phyloP scores from a whole-genome alignment of 139 green algal species.

The Penium margaritaceum region DNA sequence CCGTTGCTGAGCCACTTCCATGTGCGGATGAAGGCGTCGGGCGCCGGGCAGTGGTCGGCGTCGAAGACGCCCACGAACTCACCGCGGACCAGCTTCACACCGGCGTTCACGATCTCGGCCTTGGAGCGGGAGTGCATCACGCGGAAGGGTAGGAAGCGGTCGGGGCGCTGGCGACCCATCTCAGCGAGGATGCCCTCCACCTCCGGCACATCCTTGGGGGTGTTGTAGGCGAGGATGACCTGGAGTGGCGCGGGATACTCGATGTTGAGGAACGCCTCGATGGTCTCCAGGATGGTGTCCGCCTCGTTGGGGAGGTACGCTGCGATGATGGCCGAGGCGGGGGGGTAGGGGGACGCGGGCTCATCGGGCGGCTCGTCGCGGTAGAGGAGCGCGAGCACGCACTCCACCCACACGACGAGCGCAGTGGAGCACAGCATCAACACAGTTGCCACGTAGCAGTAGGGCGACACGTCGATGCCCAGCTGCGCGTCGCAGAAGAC shows the following conservation, averaged over 20 bases:
- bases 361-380: not conserved
- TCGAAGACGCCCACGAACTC: no score
- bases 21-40: no score
- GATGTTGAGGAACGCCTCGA: slow-evolving; percentile 19
- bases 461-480: slow-evolving; percentile 29
- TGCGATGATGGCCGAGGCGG: slow-evolving; percentile 20
- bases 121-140: no score
- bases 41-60: no score
- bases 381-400: slow-evolving; percentile 25
- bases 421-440: slow-evolving; percentile 21
- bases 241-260: slow-evolving; percentile 16
- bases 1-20: no score
- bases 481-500: slow-evolving; percentile 16
- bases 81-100: no score
- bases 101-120: no score
- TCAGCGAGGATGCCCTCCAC: no score
- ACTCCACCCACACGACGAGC: slow-evolving; percentile 25
- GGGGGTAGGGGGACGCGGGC: slow-evolving; percentile 7
- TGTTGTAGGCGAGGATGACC: not conserved
- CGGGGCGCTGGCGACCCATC: no score
- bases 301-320: slow-evolving; percentile 36
- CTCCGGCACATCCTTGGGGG: no score
- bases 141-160: no score
- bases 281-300: slow-evolving; percentile 33
- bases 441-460: slow-evolving; percentile 26